Base-by-base conservation (phyloP, 306 rosid genomes). In the Betula pendula region DNA sequence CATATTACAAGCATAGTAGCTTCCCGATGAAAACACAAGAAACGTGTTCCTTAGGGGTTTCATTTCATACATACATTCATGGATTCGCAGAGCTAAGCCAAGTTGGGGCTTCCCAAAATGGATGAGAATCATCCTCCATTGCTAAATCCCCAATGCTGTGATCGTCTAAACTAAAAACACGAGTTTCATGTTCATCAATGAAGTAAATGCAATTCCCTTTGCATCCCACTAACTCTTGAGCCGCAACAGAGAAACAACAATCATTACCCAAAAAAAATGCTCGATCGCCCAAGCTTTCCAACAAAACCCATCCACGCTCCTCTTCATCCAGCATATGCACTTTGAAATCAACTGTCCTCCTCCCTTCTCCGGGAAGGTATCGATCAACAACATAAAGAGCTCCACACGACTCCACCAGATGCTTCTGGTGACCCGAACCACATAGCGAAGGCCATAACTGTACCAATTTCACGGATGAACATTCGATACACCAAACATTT, bases 391-490 rank as follows among this genome's bases (percentile, higher is more conserved):
- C 90, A 55, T 80, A 88, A 9, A 94, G 88, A 69, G 75, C 85
- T 58, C 90, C 96, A 67, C 84, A 63, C 5, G 87, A 86, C 62
- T 91, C 98, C n/a, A 92, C 88, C 83, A 94, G 47, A 65, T 90
- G 90, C 50, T 94, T 94, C 73, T 84, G 84, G 70, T 76, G 58
- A 5, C 95, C 98, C 19, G 74, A 31, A 3, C 96, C 92, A 55
- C 77, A 79, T 76, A 90, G 52, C 0, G 86, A 88, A 75, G 96
- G 93, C 5, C 89, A 81, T 70, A 84, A 84, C n/a, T 82, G 89
- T 0, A 90, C 51, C 77, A 88, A 62, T 44, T 75, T 73, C 77
- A 88, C 59, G 0, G 85, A 83, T n/a, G 79, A 74, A 0, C 47
- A 40, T 40, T 87, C 89, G 27, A 94, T 70, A 93, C 95, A 86